Conservation (phyloP, 441 rosid species). For the Codiaeum variegatum region DNA sequence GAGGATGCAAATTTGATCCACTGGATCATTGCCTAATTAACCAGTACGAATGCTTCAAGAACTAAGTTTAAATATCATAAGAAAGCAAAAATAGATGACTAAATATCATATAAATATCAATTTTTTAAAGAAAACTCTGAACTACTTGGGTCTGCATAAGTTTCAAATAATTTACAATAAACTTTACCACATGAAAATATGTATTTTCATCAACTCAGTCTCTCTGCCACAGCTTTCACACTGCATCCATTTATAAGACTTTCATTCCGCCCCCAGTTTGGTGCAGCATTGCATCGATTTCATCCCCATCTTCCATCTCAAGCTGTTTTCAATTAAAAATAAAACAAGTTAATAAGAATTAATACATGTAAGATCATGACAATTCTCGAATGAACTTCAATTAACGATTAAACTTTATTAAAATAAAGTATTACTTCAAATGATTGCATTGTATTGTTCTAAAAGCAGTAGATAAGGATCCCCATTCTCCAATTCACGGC, state of each 20-base stretch:
- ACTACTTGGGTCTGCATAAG: not conserved
- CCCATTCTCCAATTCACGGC: not conserved
- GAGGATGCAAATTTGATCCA: too few relatives aligned
- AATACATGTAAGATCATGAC: not conserved
- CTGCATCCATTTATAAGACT: not conserved
- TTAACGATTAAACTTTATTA: not conserved
- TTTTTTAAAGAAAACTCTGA: too few relatives aligned
- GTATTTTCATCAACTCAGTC: not conserved
- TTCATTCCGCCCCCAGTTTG: constrained; percentile 60
- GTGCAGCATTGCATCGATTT: constrained; percentile 90
- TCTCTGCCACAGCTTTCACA: not conserved
- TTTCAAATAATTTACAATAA: constrained; percentile 25
- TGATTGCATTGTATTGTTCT: not conserved
- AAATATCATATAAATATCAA: too few relatives aligned
- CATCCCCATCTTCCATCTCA: constrained; percentile 93
- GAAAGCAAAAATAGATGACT: too few relatives aligned
- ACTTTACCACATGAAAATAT: constrained; percentile 7
- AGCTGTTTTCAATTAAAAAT: constrained; percentile 35
- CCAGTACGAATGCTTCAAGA: too few relatives aligned
- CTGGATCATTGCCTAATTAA: too few relatives aligned
- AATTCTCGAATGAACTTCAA: too few relatives aligned
- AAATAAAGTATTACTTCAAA: not conserved
- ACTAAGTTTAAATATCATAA: too few relatives aligned
- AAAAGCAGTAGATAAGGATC: not conserved
- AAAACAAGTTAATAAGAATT: not conserved